Percentiles rank a stretch among this genome's conserved stretches.
Conservation (phyloP, 1,284 basidiomycete genomes). For the Prillingera fragicola region DNA sequence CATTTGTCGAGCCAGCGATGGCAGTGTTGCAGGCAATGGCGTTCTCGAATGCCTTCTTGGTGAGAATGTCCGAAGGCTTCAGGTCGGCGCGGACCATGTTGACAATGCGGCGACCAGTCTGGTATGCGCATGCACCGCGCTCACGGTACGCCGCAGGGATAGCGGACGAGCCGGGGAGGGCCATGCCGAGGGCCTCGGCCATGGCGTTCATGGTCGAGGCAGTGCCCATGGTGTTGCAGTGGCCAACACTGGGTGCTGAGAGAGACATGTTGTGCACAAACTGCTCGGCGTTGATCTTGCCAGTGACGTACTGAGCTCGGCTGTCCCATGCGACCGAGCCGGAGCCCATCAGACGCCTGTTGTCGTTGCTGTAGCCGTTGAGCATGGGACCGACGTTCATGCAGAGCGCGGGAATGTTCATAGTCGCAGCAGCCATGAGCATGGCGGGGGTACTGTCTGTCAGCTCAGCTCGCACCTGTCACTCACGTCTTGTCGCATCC, state of each 20-base stretch:
- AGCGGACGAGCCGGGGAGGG: slow-evolving; percentile 79
- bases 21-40: slow-evolving; percentile 79
- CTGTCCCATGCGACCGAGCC: slow-evolving; percentile 45
- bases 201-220: slow-evolving; percentile 73
- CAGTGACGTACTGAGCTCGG: slow-evolving; percentile 33
- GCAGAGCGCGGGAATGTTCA: slow-evolving; percentile 43
- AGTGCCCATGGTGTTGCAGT: slow-evolving; percentile 48
- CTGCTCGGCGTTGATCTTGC: slow-evolving; percentile 39
- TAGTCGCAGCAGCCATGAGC: slow-evolving; percentile 36
- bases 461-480: not conserved
- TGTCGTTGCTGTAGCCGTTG: slow-evolving; percentile 43
- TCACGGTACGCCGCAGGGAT: slow-evolving; percentile 59
- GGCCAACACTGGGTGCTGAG: slow-evolving; percentile 38
- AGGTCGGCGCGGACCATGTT: slow-evolving; percentile 76
- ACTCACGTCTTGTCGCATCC: slow-evolving; percentile 58
- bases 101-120: slow-evolving; percentile 74
- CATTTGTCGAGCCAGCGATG: slow-evolving; percentile 87
- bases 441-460: slow-evolving; percentile 38
- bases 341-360: slow-evolving; percentile 39
- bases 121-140: slow-evolving; percentile 53
- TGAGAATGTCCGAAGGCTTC: slow-evolving; percentile 88
- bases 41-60: slow-evolving; percentile 83
- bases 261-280: slow-evolving; percentile 39
- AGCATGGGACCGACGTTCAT: slow-evolving; percentile 46
- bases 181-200: slow-evolving; percentile 86